Evolutionary conservation across 345 rosid genomes (phyloP), one percentile per base, ranked within the genome.

Genomic region (Sonneratia caseolaris): DNA sequence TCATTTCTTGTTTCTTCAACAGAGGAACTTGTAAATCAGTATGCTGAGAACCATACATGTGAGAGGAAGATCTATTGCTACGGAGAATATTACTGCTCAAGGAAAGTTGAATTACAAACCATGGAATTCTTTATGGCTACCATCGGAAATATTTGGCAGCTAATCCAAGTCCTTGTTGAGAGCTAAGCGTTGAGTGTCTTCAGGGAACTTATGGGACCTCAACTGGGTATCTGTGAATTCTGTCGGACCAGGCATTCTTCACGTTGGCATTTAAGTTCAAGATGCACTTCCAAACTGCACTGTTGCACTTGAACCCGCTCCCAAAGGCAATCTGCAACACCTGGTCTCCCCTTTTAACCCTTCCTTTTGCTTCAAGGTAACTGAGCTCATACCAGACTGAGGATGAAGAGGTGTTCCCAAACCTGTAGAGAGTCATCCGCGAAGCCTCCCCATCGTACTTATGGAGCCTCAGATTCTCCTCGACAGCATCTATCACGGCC

Each of bases 381-480:
- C 87, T 81, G 53, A 89, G 86, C 72, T 87, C 90, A 71, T 89
- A 89, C 94, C 94, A 89, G 65, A 85, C n/a, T 0, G 88, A 85
- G 72, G 91, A 89, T 22, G 93, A 84, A 9, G 93, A 86, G 14
- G 89, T 86, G 73, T 86, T 88, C 12, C 89, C 93, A 70, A 80
- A 89, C 35, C 91, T 79, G 51, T 89, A 74, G 0, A 89, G 57
- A 15, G 89, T 85, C 85, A 85, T 82, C 79, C 88, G 79, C 51
- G 91, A 85, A 49, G 91, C 87, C 79, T 87, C 91, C 37, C 71
- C 87, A 67, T 87, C 94, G 78, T 83, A 85, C 73, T 76, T 83
- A 0, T 77, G 77, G 62, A 89, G 82, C 84, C 77, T 83, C 37
- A 89, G 85, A 67, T 82, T 86, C 42, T 73, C 82, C 81, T 82